Evolutionary conservation across 148 eudicot genomes (phyloP).

Genomic region (Hydrangea macrophylla): DNA sequence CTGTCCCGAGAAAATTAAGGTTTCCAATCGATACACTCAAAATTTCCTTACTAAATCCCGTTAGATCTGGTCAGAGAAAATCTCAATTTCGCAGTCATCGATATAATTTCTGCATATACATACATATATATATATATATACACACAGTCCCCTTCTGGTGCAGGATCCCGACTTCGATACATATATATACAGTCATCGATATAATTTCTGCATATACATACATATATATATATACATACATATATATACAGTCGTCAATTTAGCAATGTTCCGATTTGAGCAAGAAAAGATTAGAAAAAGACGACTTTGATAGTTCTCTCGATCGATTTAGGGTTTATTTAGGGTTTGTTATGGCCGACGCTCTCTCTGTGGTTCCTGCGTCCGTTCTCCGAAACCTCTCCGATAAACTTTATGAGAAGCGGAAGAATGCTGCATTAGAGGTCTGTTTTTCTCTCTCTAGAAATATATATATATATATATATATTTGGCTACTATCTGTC

Average conservation of each 20-base stretch:
- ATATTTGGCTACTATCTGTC: not conserved
- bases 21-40: no score
- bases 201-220: not conserved
- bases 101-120: no score
- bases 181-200: no score
- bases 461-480: constrained; percentile 1
- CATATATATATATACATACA: not conserved
- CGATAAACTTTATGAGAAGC: constrained; percentile 95
- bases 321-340: not conserved
- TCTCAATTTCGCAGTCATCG: no score
- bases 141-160: no score
- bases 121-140: no score
- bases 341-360: constrained; percentile 60
- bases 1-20: no score
- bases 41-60: no score
- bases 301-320: not conserved
- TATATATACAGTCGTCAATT: not conserved
- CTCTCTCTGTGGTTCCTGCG: constrained; percentile 50
- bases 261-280: constrained; percentile 24
- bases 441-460: constrained; percentile 20
- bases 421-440: constrained; percentile 97
- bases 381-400: constrained; percentile 80
- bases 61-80: no score
- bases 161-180: no score
- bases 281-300: constrained; percentile 29